A percentile compares a stretch with the other conserved stretches of the same genome.
Evolutionary conservation across 164 flowering plant species (phyloP).

Genomic region (Dillenia turbinata): DNA sequence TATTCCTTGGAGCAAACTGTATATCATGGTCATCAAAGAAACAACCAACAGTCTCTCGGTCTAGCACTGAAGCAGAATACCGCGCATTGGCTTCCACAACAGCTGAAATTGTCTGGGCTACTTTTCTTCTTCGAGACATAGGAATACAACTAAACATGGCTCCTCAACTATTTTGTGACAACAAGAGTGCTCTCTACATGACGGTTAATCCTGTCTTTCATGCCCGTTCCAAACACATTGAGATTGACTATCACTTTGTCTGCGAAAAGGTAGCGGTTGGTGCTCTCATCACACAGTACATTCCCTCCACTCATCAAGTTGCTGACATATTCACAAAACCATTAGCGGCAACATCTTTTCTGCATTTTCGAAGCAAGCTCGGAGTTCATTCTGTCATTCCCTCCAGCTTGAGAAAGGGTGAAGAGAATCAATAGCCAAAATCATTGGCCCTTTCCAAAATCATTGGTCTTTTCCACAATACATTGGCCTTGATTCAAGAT

Average conservation of each 20-base stretch:
- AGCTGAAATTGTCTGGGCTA: background rate
- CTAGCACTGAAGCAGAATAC: background rate
- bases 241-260: slow-evolving; percentile 2
- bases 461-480: too few relatives aligned
- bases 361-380: too few relatives aligned
- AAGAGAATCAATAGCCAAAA: too few relatives aligned
- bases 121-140: background rate
- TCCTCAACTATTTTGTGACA: background rate
- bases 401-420: too few relatives aligned
- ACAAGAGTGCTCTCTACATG: background rate
- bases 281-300: background rate
- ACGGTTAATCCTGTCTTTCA: background rate
- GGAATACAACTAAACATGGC: background rate
- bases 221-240: slow-evolving; percentile 3
- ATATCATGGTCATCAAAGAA: slow-evolving; percentile 1
- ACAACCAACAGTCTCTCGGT: slow-evolving; percentile 1
- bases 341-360: background rate
- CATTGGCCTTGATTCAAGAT: too few relatives aligned
- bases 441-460: too few relatives aligned
- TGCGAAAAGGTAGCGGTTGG: background rate
- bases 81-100: background rate
- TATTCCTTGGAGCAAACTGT: background rate
- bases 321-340: background rate
- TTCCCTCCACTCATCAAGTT: background rate
- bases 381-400: background rate